Percentiles rank a stretch among this genome's conserved stretches.
Conservation (phyloP, 331 rosid genomes). For the Spiraea crenata region DNA sequence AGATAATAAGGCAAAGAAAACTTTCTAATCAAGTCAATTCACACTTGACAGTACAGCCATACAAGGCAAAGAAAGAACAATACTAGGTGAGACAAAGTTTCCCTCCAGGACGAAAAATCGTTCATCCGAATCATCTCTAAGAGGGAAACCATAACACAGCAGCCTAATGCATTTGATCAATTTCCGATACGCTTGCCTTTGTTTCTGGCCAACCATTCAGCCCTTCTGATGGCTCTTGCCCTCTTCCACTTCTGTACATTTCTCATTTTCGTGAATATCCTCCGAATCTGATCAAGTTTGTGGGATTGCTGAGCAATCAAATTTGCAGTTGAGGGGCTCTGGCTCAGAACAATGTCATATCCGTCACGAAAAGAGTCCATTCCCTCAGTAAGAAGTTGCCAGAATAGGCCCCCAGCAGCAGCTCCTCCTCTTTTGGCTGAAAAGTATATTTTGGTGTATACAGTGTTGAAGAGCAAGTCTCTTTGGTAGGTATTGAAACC, state of each 20-base stretch:
- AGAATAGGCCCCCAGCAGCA: constrained; percentile 80
- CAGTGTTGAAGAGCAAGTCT: constrained; percentile 58
- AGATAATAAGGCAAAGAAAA: constrained; percentile 1
- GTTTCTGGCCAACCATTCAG: constrained; percentile 34
- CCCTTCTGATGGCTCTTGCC: constrained; percentile 42
- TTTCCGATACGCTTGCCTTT: constrained; percentile 51
- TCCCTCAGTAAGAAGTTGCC: constrained; percentile 87
- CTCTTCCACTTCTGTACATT: constrained; percentile 49
- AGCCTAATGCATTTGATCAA: constrained; percentile 19
- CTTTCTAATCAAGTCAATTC: background rate
- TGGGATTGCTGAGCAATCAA: constrained; percentile 72
- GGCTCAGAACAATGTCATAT: constrained; percentile 66
- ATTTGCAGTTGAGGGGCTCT: constrained; percentile 71
- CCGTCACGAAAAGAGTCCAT: constrained; percentile 85
- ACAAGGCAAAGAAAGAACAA: background rate
- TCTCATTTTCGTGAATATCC: constrained; percentile 46
- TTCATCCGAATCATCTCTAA: constrained; percentile 43
- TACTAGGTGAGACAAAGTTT: constrained; percentile 14
- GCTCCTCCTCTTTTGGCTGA: constrained; percentile 78
- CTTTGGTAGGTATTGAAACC: constrained; percentile 59
- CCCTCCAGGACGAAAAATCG: constrained; percentile 52
- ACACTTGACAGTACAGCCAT: background rate
- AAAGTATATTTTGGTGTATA: constrained; percentile 67
- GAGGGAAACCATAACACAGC: constrained; percentile 40
- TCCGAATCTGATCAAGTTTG: constrained; percentile 49